Evolutionary conservation across 2,329 filamentous ascomycete species (phyloP).

Genomic region (Phialocephala sp.): DNA sequence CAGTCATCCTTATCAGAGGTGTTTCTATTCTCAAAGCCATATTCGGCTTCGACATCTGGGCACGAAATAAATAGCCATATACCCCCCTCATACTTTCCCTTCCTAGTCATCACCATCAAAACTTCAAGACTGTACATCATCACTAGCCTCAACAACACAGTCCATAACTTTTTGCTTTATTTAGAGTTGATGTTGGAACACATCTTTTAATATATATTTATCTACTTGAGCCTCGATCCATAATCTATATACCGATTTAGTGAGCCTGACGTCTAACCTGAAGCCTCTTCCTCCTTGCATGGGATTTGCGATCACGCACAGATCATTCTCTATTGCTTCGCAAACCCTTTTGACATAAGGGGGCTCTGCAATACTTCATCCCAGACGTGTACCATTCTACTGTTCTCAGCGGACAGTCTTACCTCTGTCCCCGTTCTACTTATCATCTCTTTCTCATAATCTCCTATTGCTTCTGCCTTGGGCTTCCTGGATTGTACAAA

Average conservation of each 20-base stretch:
- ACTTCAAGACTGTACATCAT: too few relatives aligned
- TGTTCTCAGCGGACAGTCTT: conserved; percentile 48
- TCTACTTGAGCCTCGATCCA: too few relatives aligned
- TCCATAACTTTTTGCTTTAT: too few relatives aligned
- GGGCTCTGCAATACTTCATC: conserved; percentile 40
- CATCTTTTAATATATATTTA: too few relatives aligned
- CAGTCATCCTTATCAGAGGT: background rate
- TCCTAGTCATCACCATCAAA: too few relatives aligned
- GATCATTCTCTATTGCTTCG: background rate
- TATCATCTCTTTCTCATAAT: conserved; percentile 53
- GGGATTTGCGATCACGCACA: too few relatives aligned
- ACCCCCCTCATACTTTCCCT: too few relatives aligned
- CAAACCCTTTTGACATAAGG: background rate
- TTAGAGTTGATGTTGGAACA: too few relatives aligned
- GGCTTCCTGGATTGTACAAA: background rate
- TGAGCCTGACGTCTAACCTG: too few relatives aligned
- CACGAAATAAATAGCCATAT: background rate
- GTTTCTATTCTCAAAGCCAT: background rate
- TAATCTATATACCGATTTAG: background rate
- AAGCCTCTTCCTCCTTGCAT: too few relatives aligned
- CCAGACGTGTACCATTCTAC: conserved; percentile 52
- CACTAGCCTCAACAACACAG: too few relatives aligned
- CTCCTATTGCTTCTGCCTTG: conserved; percentile 40
- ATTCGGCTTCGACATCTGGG: background rate
- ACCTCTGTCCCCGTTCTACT: conserved; percentile 50